Conservation (phyloP, 345 rosid genomes). For the Tarenaya hassleriana region DNA sequence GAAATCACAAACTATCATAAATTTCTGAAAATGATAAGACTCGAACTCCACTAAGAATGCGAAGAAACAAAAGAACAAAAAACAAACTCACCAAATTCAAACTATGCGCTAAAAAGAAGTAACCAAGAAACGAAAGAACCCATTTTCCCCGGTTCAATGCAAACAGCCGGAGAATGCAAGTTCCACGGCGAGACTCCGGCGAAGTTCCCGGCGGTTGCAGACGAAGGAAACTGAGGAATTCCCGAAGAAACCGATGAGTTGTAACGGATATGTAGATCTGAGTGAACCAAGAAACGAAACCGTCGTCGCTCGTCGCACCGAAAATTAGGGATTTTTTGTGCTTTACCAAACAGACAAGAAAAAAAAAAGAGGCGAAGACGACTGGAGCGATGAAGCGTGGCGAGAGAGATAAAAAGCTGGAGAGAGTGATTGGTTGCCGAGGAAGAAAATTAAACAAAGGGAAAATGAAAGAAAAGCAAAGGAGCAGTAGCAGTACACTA, state of each 20-base stretch:
- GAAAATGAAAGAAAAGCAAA: conserved; percentile 15
- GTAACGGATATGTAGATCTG: conserved; percentile 21
- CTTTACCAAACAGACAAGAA: conserved; percentile 12
- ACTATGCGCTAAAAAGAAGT: not conserved
- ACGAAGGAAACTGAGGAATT: not conserved
- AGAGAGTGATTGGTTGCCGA: conserved; percentile 12
- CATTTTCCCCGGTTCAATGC: not conserved
- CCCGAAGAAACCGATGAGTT: not conserved
- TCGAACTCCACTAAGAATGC: not conserved
- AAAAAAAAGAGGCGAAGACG: conserved; percentile 12
- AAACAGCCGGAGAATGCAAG: not conserved
- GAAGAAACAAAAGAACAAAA: not conserved
- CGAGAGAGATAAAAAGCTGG: conserved; percentile 20
- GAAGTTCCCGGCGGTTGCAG: conserved; percentile 1
- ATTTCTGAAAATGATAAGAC: no score
- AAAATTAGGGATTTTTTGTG: not conserved
- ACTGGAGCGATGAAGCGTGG: conserved; percentile 17
- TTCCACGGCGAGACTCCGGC: no score
- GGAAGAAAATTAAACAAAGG: conserved; percentile 5
- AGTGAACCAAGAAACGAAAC: conserved; percentile 12
- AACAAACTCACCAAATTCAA: not conserved
- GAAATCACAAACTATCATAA: no score
- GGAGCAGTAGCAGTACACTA: no score
- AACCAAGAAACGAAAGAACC: not conserved
- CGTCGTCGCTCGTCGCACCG: not conserved